Evolutionary conservation across 352 stramenopile species (phyloP).

Genomic region (Pythium chondricola): DNA sequence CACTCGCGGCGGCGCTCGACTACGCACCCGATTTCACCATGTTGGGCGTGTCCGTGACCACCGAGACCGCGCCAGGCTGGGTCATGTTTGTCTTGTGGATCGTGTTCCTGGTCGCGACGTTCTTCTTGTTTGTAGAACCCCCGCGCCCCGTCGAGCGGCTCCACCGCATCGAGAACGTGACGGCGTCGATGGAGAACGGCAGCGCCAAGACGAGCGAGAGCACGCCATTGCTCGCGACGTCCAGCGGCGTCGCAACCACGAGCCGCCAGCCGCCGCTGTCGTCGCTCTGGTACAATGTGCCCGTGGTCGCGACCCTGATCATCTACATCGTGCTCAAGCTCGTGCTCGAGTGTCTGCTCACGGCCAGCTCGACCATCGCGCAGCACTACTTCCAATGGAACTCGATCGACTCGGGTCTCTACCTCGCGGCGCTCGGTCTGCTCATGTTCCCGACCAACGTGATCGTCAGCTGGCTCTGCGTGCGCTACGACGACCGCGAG

Average conservation of each 20-base stretch:
- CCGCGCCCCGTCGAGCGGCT: constrained; percentile 43
- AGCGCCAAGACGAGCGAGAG: constrained; percentile 31
- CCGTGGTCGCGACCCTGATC: constrained; percentile 65
- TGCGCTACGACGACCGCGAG: constrained; percentile 89
- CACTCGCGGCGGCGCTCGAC: constrained; percentile 53
- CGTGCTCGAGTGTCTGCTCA: constrained; percentile 87
- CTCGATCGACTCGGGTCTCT: constrained; percentile 77
- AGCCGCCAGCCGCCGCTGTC: constrained; percentile 26
- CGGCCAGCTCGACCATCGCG: constrained; percentile 72
- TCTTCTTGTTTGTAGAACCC: constrained; percentile 64
- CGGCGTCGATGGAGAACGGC: constrained; percentile 30
- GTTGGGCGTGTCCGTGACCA: constrained; percentile 60
- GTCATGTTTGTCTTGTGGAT: constrained; percentile 83
- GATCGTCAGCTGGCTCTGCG: constrained; percentile 84
- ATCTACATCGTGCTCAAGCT: constrained; percentile 93
- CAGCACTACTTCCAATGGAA: constrained; percentile 90
- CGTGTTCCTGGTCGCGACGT: constrained; percentile 46
- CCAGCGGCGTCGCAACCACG: background rate
- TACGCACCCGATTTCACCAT: constrained; percentile 67
- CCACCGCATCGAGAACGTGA: constrained; percentile 37
- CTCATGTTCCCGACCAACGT: constrained; percentile 92
- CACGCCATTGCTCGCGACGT: constrained; percentile 31
- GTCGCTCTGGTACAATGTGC: constrained; percentile 69
- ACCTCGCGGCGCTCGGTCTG: constrained; percentile 82
- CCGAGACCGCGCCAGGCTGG: constrained; percentile 87